These are phyloP conservation scores for Plasmopara halstedii DNA, from an alignment of 352 stramenopile genomes.

Conservation along the genomic window DNA sequence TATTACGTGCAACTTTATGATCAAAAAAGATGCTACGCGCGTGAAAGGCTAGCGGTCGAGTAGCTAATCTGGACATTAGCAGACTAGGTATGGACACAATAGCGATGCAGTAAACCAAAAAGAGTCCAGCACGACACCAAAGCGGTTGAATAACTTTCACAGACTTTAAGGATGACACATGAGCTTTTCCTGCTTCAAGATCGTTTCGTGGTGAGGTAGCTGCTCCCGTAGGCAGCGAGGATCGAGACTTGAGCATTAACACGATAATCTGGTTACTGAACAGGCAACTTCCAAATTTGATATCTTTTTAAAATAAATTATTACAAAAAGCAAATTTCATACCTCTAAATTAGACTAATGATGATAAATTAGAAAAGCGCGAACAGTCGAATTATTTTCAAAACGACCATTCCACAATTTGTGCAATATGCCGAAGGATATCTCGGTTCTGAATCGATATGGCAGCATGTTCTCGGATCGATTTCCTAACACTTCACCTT, in stretches of 20 bases:
- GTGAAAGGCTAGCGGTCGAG: slow-evolving; percentile 7
- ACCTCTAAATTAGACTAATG: too few species aligned
- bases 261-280: slow-evolving; percentile 3
- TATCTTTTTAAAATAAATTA: not conserved
- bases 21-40: slow-evolving; percentile 10
- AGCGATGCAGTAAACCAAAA: not conserved
- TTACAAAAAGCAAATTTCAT: not conserved
- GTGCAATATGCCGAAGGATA: too few species aligned
- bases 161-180: slow-evolving; percentile 5
- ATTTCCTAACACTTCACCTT: too few species aligned
- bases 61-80: slow-evolving; percentile 3
- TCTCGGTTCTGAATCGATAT: too few species aligned
- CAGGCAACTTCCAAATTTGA: not conserved
- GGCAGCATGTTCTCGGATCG: too few species aligned
- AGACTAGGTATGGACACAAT: slow-evolving; percentile 1
- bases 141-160: not conserved
- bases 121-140: slow-evolving; percentile 3
- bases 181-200: slow-evolving; percentile 6
- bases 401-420: too few species aligned
- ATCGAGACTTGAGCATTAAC: not conserved
- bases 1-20: slow-evolving; percentile 9
- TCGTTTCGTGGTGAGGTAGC: slow-evolving; percentile 3
- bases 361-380: not conserved
- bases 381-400: slow-evolving; percentile 4
- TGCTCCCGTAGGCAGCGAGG: not conserved